These are phyloP conservation scores for Haberlea rhodopensis DNA, from an alignment of 257 asterid genomes.

Conservation along the genomic window DNA sequence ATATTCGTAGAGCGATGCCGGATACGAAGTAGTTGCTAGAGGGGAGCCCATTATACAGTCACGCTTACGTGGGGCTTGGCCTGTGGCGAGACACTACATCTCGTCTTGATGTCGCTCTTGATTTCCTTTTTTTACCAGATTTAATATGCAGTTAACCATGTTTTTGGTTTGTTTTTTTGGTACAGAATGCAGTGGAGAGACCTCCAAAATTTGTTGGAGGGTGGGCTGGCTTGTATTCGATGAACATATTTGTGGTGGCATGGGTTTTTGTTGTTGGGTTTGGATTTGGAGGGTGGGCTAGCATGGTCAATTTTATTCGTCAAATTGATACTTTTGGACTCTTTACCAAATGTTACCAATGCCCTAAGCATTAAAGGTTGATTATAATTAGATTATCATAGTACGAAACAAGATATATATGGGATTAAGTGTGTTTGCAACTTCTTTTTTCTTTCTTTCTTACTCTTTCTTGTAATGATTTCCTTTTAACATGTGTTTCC, in stretches of 20 bases:
- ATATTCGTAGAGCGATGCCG: too few relatives aligned
- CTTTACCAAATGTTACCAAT: constrained; percentile 77
- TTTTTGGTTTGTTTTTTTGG: neutral
- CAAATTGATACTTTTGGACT: constrained; percentile 72
- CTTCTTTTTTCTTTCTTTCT: neutral
- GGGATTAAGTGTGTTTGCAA: constrained; percentile 44
- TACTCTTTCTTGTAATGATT: constrained; percentile 23
- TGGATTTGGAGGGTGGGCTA: constrained; percentile 92
- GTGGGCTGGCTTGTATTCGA: constrained; percentile 59
- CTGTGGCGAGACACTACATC: too few relatives aligned
- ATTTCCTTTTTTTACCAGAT: too few relatives aligned
- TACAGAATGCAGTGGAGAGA: constrained; percentile 76
- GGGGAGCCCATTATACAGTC: too few relatives aligned
- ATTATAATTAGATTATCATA: constrained; percentile 6
- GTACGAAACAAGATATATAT: constrained; percentile 29
- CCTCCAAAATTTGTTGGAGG: constrained; percentile 66
- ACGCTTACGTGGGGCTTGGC: too few relatives aligned
- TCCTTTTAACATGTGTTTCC: constrained; percentile 33
- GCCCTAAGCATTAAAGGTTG: constrained; percentile 51
- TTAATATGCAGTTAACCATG: neutral
- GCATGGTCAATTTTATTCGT: constrained; percentile 64
- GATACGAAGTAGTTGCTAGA: too few relatives aligned
- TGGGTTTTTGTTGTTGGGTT: constrained; percentile 80
- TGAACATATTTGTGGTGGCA: constrained; percentile 68
- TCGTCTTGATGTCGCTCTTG: too few relatives aligned